phyloP scores from a whole-genome alignment of 2,329 filamentous ascomycete genomes.

The Sclerotinia nivalis region DNA sequence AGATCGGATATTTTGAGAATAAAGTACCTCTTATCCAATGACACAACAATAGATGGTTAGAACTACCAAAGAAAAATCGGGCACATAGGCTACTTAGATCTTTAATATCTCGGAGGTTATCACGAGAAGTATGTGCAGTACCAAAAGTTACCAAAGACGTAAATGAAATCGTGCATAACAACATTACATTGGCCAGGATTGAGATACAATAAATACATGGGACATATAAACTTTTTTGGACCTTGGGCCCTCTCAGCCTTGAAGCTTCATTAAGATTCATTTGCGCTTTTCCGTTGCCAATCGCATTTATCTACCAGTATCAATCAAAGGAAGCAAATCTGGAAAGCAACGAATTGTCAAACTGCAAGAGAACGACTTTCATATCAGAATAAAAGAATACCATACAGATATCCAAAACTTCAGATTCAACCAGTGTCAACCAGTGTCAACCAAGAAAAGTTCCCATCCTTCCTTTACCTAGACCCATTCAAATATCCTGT shows the following conservation, averaged over 20 bases:
- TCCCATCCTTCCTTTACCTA: neutral
- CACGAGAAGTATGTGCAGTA: conserved; percentile 3
- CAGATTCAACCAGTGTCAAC: neutral
- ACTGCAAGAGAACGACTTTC: neutral
- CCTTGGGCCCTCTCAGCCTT: conserved; percentile 5
- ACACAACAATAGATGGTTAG: neutral
- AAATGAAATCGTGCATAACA: conserved; percentile 13
- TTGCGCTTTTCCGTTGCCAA: neutral
- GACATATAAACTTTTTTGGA: neutral
- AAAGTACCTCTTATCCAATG: neutral
- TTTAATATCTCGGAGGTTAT: neutral
- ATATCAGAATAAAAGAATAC: neutral
- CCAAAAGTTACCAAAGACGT: conserved; percentile 11
- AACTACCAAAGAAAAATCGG: neutral
- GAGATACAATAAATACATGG: neutral
- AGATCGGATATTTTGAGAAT: neutral
- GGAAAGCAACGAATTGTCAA: neutral
- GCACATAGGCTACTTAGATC: neutral
- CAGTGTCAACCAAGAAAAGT: neutral
- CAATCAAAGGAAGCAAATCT: neutral
- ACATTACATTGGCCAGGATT: conserved; percentile 14
- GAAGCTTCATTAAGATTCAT: neutral
- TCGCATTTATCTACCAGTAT: neutral
- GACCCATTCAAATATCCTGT: neutral
- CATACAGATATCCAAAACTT: neutral